Evolutionary conservation across 768 basidiomycete species (phyloP), one percentile per base, ranked within the genome.

Genomic region (Mycena sanguinolenta): DNA sequence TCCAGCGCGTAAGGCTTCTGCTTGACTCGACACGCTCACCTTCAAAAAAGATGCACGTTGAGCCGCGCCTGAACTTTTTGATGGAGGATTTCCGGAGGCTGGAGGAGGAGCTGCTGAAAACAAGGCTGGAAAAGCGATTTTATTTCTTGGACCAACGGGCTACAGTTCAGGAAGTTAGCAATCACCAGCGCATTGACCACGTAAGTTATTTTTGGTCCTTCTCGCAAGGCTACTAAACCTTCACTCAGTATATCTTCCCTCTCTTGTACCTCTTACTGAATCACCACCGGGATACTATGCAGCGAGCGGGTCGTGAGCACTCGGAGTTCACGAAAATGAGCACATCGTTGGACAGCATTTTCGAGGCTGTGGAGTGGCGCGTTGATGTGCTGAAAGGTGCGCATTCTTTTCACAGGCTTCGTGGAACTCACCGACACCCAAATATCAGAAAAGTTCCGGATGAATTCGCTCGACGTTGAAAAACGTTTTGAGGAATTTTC

Each of bases 261-360:
- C 46, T 49, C n/a, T 49, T 49, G 46, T 49, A 49, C n/a, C 46
- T 49, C 46, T 23, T 49, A 49, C 46, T 49, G 46, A 49, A 25
- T 49, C n/a, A 23, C 23, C 46, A 49, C 46, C 23, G 21, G 46
- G 46, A 49, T 49, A 49, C 46, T 23, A 49, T 49, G 46, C 46
- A 23, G 46, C n/a, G 46, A 49, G 46, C 46, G 46, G 46, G 46
- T 49, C 46, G 46, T n/a, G 46, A 23, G n/a, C 46, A 49, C 46
- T 49, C 46, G n/a, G 46, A 49, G 46, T 23, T 49, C 46, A 49
- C 46, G n/a, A 49, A 6, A n/a, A 49, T 49, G 46, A 49, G 46
- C 46, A 49, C 7, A 49, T 49, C 46, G n/a, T 23, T 49, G 46
- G 46, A 49, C 13, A 13, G n/a, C 46, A 23, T 49, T 13, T 49